These are phyloP conservation scores for Sicyos edulis DNA, from an alignment of 306 rosid genomes.

Conservation along the genomic window DNA sequence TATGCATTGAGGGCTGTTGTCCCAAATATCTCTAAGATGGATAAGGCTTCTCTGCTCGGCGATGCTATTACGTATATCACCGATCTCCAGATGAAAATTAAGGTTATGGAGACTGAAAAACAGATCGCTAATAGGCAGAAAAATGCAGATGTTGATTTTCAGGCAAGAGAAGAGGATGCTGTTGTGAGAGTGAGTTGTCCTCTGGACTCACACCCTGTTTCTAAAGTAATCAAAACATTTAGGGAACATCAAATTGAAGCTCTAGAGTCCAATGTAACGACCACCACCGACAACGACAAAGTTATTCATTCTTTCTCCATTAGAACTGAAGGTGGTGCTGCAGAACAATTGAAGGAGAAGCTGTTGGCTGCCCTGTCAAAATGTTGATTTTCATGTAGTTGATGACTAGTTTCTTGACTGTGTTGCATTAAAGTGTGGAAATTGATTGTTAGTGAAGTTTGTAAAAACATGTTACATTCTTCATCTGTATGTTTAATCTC, in stretches of 20 bases:
- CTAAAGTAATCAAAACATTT: constrained; percentile 49
- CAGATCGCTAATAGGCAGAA: constrained; percentile 39
- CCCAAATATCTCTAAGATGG: constrained; percentile 44
- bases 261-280: constrained; percentile 46
- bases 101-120: constrained; percentile 72
- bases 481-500: constrained; percentile 10
- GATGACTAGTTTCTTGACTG: constrained; percentile 8
- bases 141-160: constrained; percentile 66
- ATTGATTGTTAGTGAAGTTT: not conserved
- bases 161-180: constrained; percentile 58
- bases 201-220: constrained; percentile 70
- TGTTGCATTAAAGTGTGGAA: not conserved
- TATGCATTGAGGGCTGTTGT: constrained; percentile 88
- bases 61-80: constrained; percentile 80
- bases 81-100: constrained; percentile 75
- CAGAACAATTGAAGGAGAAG: constrained; percentile 66
- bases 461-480: not conserved
- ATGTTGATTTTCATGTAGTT: not conserved
- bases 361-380: constrained; percentile 57
- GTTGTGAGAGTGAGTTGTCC: constrained; percentile 68
- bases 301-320: constrained; percentile 70
- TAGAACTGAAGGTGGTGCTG: constrained; percentile 56
- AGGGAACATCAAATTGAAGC: constrained; percentile 63
- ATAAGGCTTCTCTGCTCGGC: constrained; percentile 68
- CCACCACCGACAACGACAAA: constrained; percentile 38